Base-by-base conservation (phyloP, 2,329 filamentous ascomycete genomes). In the Colletotrichum abscissum region DNA sequence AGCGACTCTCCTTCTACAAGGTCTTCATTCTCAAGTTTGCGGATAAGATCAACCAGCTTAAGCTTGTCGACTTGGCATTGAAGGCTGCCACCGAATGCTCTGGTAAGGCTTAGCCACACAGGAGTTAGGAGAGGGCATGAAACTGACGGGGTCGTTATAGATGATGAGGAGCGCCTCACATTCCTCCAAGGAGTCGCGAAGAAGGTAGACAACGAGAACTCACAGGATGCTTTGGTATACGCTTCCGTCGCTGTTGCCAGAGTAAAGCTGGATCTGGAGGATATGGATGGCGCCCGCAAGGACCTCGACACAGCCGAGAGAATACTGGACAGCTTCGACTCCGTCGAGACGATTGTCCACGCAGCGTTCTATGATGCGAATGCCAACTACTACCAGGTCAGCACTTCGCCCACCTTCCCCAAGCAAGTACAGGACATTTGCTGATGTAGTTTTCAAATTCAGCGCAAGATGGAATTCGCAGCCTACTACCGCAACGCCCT, bases 41-140 rank as follows among this genome's bases (percentile, higher is more conserved):
- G 77, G 95, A 98, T 82, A 98, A 97, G 89, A 98, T 99, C 88
- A 99, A 98, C 86, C 96, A 98, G 87, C 89, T 99, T 76, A 98
- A 98, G 89, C 92, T 98, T 77, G 97, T 99, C 77, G 93, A 94
- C 77, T 87, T 99, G 77, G 97, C 95, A 19, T 86, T 98, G 81
- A 94, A 93, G 84, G 94, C 97, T 58, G 95, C 95, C 66, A 91
- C 92, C 79, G 92, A 97, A 86, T 97, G 94, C 84, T 89, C 90
- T 87, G 92, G 94, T 96, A 83, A 64, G 83, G 16, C 22, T 24
- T 11, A 6, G 9, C 14, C 6, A 30, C 9, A 12, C 30, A 62
- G 4, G 54, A 4, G 33, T 19, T 16, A 28, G 16, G 33, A 24
- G 19, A 26, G 28, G 38, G 4, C 38, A 19, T 26, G 30, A 16